A percentile compares a stretch with the other conserved stretches of the same genome.
phyloP scores from a whole-genome alignment of 2,329 filamentous ascomycete genomes.

The Fusarium sp. region DNA sequence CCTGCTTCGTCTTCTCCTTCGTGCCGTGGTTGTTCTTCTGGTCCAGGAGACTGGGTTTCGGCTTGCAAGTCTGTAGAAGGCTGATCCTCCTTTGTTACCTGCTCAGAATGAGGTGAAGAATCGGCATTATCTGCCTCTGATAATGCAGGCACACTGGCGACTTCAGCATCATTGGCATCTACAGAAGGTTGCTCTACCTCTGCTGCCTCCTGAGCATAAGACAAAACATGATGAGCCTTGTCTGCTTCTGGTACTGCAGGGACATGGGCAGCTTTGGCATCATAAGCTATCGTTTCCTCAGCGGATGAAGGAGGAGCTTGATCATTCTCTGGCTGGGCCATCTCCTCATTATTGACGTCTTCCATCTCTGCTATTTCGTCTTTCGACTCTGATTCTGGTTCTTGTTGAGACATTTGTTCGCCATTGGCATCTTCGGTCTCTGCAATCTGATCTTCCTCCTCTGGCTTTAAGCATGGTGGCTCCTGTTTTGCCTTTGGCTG shows the following conservation, averaged over 20 bases:
- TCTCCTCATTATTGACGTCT: not conserved
- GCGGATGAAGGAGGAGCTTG: not conserved
- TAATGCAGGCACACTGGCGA: not conserved
- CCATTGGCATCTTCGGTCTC: not conserved
- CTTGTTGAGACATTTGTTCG: not conserved
- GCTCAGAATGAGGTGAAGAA: not conserved
- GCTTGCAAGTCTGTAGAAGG: not conserved
- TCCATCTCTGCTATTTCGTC: not conserved
- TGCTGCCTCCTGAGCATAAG: not conserved
- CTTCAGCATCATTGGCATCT: conserved; percentile 7
- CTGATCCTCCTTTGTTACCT: conserved; percentile 9
- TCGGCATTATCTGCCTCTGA: not conserved
- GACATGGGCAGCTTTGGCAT: conserved; percentile 2
- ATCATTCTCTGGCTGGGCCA: not conserved
- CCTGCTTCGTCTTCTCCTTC: not conserved
- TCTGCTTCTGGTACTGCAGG: not conserved
- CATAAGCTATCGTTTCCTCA: conserved; percentile 11
- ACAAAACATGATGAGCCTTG: not conserved
- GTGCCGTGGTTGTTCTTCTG: conserved; percentile 1
- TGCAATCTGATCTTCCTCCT: not conserved
- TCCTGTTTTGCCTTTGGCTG: not conserved
- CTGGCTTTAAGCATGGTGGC: not conserved
- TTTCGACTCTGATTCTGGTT: not conserved
- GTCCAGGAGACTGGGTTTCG: not conserved
- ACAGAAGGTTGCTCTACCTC: conserved; percentile 11